These are phyloP conservation scores for Lepidopterella palustris DNA, from an alignment of 495 filamentous ascomycete genomes.

Conservation along the genomic window DNA sequence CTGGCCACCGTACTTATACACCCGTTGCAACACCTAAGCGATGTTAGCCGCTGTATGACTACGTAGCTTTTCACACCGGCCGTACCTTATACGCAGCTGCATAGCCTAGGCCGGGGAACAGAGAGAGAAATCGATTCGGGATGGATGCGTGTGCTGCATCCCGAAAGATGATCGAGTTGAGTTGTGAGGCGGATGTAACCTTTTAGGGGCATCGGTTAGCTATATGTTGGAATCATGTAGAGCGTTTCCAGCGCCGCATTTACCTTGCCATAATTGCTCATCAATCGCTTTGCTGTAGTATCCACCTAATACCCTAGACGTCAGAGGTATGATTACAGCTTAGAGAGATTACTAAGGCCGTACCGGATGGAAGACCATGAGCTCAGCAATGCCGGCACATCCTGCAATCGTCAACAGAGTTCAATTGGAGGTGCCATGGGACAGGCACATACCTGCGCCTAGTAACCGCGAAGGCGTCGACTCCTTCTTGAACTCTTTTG, in stretches of 20 bases:
- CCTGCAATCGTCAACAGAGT: slow-evolving; percentile 46
- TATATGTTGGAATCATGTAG: neutral
- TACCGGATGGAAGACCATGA: slow-evolving; percentile 95
- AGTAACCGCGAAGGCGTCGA: slow-evolving; percentile 78
- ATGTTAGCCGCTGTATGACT: neutral
- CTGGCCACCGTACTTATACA: slow-evolving; percentile 99
- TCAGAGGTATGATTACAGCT: slow-evolving; percentile 1
- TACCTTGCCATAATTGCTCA: slow-evolving; percentile 90
- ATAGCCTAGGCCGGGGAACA: slow-evolving; percentile 96
- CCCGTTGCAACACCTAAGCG: slow-evolving; percentile 71
- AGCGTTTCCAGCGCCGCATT: neutral
- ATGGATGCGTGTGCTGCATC: slow-evolving; percentile 68
- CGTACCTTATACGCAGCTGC: slow-evolving; percentile 93
- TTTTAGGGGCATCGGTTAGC: slow-evolving; percentile 28
- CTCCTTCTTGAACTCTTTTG: slow-evolving; percentile 75
- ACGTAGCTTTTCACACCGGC: neutral
- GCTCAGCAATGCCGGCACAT: slow-evolving; percentile 89
- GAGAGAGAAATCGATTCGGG: slow-evolving; percentile 78
- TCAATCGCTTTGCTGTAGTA: slow-evolving; percentile 95
- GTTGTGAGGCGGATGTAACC: slow-evolving; percentile 53
- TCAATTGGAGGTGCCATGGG: neutral
- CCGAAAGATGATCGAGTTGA: slow-evolving; percentile 92
- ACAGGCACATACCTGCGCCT: slow-evolving; percentile 67
- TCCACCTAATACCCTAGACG: slow-evolving; percentile 59
- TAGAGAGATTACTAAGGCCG: slow-evolving; percentile 25